Conservation (phyloP, 2,329 filamentous ascomycete species). For the Fusarium luffae region DNA sequence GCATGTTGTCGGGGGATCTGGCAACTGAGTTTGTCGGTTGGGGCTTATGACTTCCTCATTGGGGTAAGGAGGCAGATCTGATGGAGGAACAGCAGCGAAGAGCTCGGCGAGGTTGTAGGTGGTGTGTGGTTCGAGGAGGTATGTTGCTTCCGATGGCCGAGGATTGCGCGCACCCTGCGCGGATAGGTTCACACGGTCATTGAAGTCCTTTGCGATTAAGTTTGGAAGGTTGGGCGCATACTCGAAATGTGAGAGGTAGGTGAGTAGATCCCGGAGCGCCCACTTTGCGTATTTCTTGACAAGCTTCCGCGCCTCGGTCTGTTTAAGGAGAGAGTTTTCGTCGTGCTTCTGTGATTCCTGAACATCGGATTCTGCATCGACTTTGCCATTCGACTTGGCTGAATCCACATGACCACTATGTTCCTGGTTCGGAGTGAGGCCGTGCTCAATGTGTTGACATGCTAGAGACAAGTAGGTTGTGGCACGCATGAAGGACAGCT, state of each 20-base stretch:
- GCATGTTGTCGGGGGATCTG: slow-evolving; percentile 47
- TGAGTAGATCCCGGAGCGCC: slow-evolving; percentile 78
- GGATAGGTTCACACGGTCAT: slow-evolving; percentile 66
- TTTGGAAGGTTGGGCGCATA: slow-evolving; percentile 78
- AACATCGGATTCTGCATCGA: slow-evolving; percentile 2
- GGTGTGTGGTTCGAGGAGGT: slow-evolving; percentile 49
- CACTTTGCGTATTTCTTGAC: slow-evolving; percentile 81
- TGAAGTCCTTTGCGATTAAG: slow-evolving; percentile 67
- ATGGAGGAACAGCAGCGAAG: slow-evolving; percentile 75
- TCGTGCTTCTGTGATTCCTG: neutral
- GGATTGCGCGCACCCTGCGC: slow-evolving; percentile 60
- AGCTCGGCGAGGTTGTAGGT: slow-evolving; percentile 67
- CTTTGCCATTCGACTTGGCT: neutral
- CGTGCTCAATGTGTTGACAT: slow-evolving; percentile 69
- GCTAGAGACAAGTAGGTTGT: slow-evolving; percentile 78
- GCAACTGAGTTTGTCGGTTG: slow-evolving; percentile 43
- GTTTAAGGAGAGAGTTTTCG: slow-evolving; percentile 26
- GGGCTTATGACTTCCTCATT: slow-evolving; percentile 52
- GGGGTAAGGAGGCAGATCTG: slow-evolving; percentile 76
- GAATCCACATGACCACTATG: slow-evolving; percentile 9
- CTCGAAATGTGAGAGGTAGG: slow-evolving; percentile 78
- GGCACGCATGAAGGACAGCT: slow-evolving; percentile 81
- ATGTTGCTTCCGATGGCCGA: slow-evolving; percentile 49
- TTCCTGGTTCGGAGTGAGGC: slow-evolving; percentile 53
- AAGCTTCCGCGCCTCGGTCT: slow-evolving; percentile 63